Evolutionary conservation across 169 alveolate genomes (phyloP).

Genomic region (Theileria annulata): DNA sequence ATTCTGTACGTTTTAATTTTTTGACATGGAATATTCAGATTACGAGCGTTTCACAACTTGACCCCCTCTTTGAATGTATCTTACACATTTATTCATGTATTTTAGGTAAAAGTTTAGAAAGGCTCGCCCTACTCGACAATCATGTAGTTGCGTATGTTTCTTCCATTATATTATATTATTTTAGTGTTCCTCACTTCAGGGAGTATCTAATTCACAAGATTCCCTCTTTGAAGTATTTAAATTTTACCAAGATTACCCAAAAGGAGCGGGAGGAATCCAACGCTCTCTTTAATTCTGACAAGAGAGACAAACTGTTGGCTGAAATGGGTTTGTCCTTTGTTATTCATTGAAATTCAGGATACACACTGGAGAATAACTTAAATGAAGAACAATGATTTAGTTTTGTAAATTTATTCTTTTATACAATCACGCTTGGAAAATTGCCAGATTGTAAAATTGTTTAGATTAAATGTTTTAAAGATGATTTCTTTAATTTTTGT

Average conservation of each 20-base stretch:
- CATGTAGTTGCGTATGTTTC: constrained; percentile 60
- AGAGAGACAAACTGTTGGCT: constrained; percentile 30
- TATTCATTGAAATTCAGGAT: background rate
- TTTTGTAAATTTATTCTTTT: background rate
- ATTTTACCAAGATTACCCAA: constrained; percentile 69
- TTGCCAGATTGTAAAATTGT: background rate
- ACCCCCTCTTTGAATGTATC: constrained; percentile 67
- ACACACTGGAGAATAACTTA: background rate
- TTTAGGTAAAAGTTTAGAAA: constrained; percentile 62
- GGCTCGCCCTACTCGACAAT: constrained; percentile 66
- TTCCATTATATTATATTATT: background rate
- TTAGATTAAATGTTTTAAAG: background rate
- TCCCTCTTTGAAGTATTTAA: constrained; percentile 75
- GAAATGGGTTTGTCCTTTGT: constrained; percentile 18
- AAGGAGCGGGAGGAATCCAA: constrained; percentile 72
- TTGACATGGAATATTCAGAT: constrained; percentile 31
- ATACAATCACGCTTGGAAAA: background rate
- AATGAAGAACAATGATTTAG: background rate
- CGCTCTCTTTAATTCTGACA: constrained; percentile 46
- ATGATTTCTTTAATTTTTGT: background rate
- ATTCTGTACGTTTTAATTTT: constrained; percentile 68
- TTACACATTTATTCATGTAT: background rate
- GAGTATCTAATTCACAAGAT: constrained; percentile 66
- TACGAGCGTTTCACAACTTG: constrained; percentile 64
- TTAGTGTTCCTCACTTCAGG: constrained; percentile 71